phyloP scores from a whole-genome alignment of 2,329 filamentous ascomycete genomes.

The Penicillium sclerotigenum region DNA sequence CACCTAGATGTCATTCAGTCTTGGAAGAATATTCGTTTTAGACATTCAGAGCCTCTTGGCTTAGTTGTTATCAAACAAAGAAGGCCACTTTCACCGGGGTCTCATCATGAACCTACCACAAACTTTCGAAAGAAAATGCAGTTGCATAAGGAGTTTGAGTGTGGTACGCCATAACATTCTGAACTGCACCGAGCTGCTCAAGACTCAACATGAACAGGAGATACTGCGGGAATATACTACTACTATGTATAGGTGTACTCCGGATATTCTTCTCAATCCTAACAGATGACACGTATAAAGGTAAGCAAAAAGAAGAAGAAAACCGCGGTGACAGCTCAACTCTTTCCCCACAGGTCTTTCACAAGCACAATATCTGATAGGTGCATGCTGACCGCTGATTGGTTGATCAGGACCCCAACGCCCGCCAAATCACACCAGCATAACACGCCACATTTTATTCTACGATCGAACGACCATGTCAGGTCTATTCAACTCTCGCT shows the following conservation, averaged over 20 bases:
- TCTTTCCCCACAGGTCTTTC: background rate
- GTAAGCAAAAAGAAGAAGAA: background rate
- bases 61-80: background rate
- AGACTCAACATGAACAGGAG: background rate
- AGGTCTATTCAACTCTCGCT: conserved; percentile 25
- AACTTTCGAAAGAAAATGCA: background rate
- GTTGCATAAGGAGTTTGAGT: background rate
- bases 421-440: background rate
- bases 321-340: background rate
- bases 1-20: background rate
- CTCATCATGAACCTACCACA: background rate
- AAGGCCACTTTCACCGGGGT: no score
- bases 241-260: background rate
- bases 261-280: no score
- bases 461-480: conserved; percentile 2
- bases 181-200: background rate
- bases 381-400: background rate
- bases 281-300: background rate
- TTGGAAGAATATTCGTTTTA: background rate
- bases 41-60: background rate
- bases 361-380: background rate
- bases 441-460: background rate
- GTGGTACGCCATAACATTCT: background rate
- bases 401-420: background rate
- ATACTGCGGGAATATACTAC: background rate